Evolutionary conservation across 139 green algal genomes (phyloP).

Genomic region (Diplosphaera chodatii): DNA sequence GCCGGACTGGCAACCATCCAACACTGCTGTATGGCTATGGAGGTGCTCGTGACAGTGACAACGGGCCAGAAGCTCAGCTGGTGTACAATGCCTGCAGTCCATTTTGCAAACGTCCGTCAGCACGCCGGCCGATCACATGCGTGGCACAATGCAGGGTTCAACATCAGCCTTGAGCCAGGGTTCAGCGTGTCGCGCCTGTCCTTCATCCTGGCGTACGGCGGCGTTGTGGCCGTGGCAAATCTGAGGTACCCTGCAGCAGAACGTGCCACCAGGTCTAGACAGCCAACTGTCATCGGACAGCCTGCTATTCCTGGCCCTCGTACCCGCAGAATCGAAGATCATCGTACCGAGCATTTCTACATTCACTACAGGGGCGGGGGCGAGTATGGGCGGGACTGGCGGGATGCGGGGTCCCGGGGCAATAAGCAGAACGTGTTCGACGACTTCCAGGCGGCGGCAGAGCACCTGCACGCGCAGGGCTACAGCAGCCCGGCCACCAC

Average conservation of each 20-base stretch:
- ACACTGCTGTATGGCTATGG: constrained; percentile 91
- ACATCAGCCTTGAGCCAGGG: constrained; percentile 71
- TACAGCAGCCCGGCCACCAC: constrained; percentile 59
- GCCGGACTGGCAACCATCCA: constrained; percentile 53
- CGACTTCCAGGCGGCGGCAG: constrained; percentile 73
- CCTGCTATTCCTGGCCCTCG: too few relatives aligned
- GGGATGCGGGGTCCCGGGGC: constrained; percentile 58
- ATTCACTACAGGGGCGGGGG: constrained; percentile 57
- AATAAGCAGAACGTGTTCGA: constrained; percentile 91
- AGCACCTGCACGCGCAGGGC: constrained; percentile 50
- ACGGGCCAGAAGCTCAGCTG: too few relatives aligned
- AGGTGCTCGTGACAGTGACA: too few relatives aligned
- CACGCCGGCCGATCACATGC: too few relatives aligned
- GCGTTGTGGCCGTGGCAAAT: constrained; percentile 70
- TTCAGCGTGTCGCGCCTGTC: constrained; percentile 61
- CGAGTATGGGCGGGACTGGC: constrained; percentile 88
- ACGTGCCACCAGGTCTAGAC: too few relatives aligned
- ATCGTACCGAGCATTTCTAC: too few relatives aligned
- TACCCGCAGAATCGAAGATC: too few relatives aligned
- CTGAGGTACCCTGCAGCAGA: constrained; percentile 41
- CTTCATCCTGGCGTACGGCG: constrained; percentile 55
- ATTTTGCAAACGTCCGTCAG: too few relatives aligned
- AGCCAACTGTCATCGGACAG: too few relatives aligned
- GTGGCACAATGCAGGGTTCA: constrained; percentile 89
- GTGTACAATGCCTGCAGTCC: too few relatives aligned